Percentiles rank a stretch among this genome's conserved stretches.
Conservation (phyloP, 2,329 filamentous ascomycete species). For the Shiraia bambusicola region DNA sequence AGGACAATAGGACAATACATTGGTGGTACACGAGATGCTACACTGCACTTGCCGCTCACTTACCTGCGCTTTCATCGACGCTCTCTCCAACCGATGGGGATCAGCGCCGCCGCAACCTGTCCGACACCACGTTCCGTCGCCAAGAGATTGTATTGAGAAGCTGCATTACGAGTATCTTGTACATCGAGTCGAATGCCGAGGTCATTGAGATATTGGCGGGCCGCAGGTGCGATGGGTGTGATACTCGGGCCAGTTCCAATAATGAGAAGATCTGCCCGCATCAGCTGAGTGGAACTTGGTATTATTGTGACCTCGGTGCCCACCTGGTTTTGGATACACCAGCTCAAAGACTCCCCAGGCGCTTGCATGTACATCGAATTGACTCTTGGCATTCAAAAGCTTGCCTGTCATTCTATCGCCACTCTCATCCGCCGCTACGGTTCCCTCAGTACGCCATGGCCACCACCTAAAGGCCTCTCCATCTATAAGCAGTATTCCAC, state of each 20-base stretch:
- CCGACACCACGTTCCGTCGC: slow-evolving; percentile 89
- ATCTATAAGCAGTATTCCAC: slow-evolving; percentile 75
- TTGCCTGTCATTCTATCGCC: slow-evolving; percentile 42
- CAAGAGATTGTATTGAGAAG: slow-evolving; percentile 89
- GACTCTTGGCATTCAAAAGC: slow-evolving; percentile 73
- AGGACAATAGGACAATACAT: background rate
- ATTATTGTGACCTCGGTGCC: slow-evolving; percentile 23
- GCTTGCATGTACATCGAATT: slow-evolving; percentile 72
- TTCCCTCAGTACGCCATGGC: slow-evolving; percentile 65
- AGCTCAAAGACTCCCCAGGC: slow-evolving; percentile 75
- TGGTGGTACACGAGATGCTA: slow-evolving; percentile 14
- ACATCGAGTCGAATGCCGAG: slow-evolving; percentile 86
- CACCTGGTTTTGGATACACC: slow-evolving; percentile 87
- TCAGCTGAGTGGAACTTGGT: slow-evolving; percentile 14
- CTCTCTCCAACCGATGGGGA: slow-evolving; percentile 82
- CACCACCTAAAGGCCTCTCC: slow-evolving; percentile 89
- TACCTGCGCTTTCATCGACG: slow-evolving; percentile 11
- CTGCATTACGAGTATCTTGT: slow-evolving; percentile 89
- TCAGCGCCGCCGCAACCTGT: slow-evolving; percentile 82
- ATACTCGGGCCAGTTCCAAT: slow-evolving; percentile 81
- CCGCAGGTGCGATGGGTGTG: slow-evolving; percentile 72
- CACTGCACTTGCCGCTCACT: background rate
- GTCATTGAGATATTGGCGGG: slow-evolving; percentile 69
- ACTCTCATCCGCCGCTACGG: slow-evolving; percentile 31
- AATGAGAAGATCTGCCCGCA: slow-evolving; percentile 72